Evolutionary conservation across 225 moss, liverwort and hornwort species (phyloP).

Genomic region (Physcomitrellopsis africana): DNA sequence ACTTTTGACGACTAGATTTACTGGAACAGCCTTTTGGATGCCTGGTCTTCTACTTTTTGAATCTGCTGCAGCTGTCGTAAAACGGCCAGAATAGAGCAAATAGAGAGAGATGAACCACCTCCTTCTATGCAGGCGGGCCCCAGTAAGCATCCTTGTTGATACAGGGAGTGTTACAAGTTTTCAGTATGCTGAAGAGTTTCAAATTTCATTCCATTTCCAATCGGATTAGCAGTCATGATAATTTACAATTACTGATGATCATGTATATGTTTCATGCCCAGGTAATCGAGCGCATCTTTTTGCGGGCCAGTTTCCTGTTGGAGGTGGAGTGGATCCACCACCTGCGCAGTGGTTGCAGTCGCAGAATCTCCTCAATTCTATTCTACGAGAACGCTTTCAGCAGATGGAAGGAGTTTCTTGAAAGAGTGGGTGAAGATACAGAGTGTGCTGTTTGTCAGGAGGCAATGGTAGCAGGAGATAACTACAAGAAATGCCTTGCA

Average conservation of each 20-base stretch:
- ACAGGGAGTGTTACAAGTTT: background rate
- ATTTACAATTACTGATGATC: background rate
- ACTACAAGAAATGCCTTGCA: conserved; percentile 98
- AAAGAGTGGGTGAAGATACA: conserved; percentile 61
- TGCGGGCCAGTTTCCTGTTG: conserved; percentile 88
- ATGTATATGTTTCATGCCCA: conserved; percentile 31
- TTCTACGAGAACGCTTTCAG: conserved; percentile 47
- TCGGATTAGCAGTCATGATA: background rate
- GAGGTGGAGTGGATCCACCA: conserved; percentile 70
- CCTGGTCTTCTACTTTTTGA: conserved; percentile 82
- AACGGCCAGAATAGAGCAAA: conserved; percentile 72
- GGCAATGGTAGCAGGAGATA: conserved; percentile 64
- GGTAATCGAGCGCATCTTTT: conserved; percentile 77
- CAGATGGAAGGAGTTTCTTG: conserved; percentile 58
- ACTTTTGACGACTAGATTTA: conserved; percentile 82
- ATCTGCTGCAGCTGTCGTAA: conserved; percentile 72
- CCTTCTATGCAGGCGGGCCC: conserved; percentile 82
- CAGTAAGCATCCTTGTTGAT: conserved; percentile 52
- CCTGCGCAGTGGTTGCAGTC: conserved; percentile 81
- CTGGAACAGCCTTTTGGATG: conserved; percentile 79
- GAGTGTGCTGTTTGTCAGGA: conserved; percentile 95
- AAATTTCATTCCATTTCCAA: conserved; percentile 3
- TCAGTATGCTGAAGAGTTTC: background rate
- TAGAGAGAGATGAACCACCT: conserved; percentile 58
- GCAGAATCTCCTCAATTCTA: conserved; percentile 59